Base-by-base conservation (phyloP, 176 grass and related monocot species). In the Aegilops umbellulata region DNA sequence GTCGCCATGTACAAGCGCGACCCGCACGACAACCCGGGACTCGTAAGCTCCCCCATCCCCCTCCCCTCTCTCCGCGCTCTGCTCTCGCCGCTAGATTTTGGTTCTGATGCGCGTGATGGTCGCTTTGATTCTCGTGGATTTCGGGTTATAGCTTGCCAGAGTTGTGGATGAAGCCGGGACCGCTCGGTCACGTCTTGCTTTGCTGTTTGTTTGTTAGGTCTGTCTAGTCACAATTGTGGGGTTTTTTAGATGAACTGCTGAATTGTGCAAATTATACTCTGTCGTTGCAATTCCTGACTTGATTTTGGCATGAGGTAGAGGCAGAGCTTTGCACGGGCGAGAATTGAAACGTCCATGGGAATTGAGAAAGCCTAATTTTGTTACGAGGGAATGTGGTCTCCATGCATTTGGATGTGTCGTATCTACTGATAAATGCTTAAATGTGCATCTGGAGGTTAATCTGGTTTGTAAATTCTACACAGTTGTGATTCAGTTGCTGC, bases 1-100 rank as follows among this genome's bases (percentile, higher is more conserved):
- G 81, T 98, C 74, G 74, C 89, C 84, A 98, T 98, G 96, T 98
- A 95, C 79, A 98, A 98, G 93, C 91, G 93, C 63, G 91, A 98
- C 34, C 93, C 91, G 15, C 68, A 90, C 27, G 64, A 90, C 2
- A 12, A 87, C 67, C 91, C 68, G 13, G 95, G 78, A 57, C 83
- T 95, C 32, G 95, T 98, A 19, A 80, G 93, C 90, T 47, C 24
- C 41, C 11, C n/a, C n/a, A n/a, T n/a, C n/a, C 62, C 4, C 69
- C 2, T 6, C 1, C 2, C n/a, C 51, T 22, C 76, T 78, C 72
- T 24, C 57, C 15, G 2, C 35, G 26, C 8, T 15, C 65, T 81
- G 57, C 41, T 35, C 78, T 67, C 16, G 16, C 47, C 36, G 39
- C 70, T 46, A 15, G 47, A 24, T 74, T 58, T 60, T 11, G 46